Conservation (phyloP, 2,329 filamentous ascomycete genomes). For the Celoporthe dispersa region DNA sequence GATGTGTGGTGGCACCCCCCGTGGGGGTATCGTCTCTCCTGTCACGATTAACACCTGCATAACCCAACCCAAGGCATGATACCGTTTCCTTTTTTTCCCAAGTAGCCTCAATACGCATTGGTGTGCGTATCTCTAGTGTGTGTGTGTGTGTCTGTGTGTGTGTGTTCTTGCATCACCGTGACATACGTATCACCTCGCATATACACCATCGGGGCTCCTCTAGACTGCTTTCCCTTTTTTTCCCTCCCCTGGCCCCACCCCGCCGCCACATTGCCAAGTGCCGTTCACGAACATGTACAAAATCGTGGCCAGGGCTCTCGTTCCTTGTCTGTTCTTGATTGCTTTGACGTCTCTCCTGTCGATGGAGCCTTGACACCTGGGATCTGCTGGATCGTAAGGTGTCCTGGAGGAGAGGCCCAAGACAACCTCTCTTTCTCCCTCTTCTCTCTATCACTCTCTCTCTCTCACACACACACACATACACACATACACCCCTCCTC, state of each 20-base stretch:
- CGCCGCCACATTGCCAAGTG: not conserved
- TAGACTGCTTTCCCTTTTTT: not conserved
- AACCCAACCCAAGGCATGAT: not conserved
- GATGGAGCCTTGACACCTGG: conserved; percentile 7
- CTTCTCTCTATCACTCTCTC: not conserved
- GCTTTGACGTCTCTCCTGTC: not conserved
- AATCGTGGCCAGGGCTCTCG: conserved; percentile 4
- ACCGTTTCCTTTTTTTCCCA: not conserved
- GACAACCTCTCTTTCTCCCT: not conserved
- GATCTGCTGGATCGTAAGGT: conserved; percentile 11
- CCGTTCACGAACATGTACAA: conserved; percentile 11
- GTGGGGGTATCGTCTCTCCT: conserved; percentile 3
- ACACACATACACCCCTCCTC: not conserved
- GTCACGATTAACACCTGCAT: conserved; percentile 2
- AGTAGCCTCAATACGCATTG: conserved; percentile 9
- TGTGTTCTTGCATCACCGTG: not conserved
- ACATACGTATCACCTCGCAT: not conserved
- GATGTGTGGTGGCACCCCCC: conserved; percentile 7
- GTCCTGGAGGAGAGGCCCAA: not conserved
- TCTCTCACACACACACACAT: not conserved
- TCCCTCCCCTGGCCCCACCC: not conserved
- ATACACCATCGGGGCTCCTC: not conserved
- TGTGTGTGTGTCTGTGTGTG: not conserved
- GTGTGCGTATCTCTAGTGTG: not conserved
- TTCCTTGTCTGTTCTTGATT: not conserved